Evolutionary conservation across 305 asterid genomes (phyloP), one percentile per base, ranked within the genome.

Genomic region (Nicotiana rustica): DNA sequence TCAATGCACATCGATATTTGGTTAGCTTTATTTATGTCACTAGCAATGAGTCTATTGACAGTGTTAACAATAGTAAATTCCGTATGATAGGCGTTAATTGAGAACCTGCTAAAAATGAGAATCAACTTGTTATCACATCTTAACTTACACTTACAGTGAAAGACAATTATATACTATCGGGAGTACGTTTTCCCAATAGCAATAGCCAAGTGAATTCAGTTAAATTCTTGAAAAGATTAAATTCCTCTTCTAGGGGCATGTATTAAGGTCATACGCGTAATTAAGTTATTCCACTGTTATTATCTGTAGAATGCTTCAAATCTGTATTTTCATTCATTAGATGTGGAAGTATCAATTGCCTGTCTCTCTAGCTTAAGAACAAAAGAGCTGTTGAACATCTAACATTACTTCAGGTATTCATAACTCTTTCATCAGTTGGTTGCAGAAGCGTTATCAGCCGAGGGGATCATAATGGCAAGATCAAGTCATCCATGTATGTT

Each of bases 401-500:
- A 1, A 49, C 64, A 75, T 52, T 75, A 25, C 47, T 25, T 49
- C 15, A 52, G 65, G 29, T 15, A 75, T 52, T 75, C 65, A 31
- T 29, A 29, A 29, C 47, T 75, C 10, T 75, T 76, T 21, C 0
- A 47, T 67, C 88, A 95, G 98, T 57, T 93, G 73, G 90, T 85
- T 8, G 91, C 95, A 47, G 98, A 95, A 80, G 12, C 90, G 41
- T 79, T 91, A 71, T 89, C 97, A 6, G 60, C 52, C 1, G 82
- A 82, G 62, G 96, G 97, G 12, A 83, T 69, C 2, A 13, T 86
- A 33, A 79, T 92, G 64, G 89, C 90, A 0, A 91, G 69, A 86
- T 91, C 96, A 31, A 91, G 93, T 70, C 97, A 85, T 31, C 98
- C 98, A 1, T 89, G 93, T 73, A 92, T 95, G 97, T 64, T 95